These are phyloP conservation scores for Magnolia kwangsiensis DNA, from an alignment of 164 flowering plant species.

Conservation along the genomic window DNA sequence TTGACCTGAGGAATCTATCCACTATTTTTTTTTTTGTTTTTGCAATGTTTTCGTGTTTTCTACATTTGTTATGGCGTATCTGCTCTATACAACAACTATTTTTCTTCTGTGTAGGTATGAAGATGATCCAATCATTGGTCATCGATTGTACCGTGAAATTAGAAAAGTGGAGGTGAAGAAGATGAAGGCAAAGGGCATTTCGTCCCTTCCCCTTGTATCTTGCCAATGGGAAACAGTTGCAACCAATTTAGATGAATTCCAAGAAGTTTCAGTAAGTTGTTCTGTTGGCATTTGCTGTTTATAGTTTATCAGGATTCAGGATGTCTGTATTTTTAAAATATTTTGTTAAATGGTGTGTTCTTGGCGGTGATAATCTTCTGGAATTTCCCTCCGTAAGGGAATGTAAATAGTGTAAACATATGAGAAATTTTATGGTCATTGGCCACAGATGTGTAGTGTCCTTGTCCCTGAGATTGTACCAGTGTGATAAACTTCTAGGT, in stretches of 20 bases:
- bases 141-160: slow-evolving; percentile 86
- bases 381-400: too few relatives aligned
- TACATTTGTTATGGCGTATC: neutral
- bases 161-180: slow-evolving; percentile 81
- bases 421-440: too few relatives aligned
- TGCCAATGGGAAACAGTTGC: slow-evolving; percentile 97
- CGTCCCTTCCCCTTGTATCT: slow-evolving; percentile 50
- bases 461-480: too few relatives aligned
- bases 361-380: too few relatives aligned
- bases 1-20: neutral
- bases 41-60: neutral
- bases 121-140: slow-evolving; percentile 86
- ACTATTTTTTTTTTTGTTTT: too few relatives aligned
- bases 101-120: slow-evolving; percentile 71
- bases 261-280: slow-evolving; percentile 85
- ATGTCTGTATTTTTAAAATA: neutral
- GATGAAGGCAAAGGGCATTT: slow-evolving; percentile 58
- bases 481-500: too few relatives aligned
- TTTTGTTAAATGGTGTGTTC: too few relatives aligned
- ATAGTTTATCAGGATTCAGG: neutral
- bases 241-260: slow-evolving; percentile 93
- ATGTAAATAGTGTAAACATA: too few relatives aligned
- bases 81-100: neutral
- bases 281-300: neutral
- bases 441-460: too few relatives aligned